phyloP scores from a whole-genome alignment of 192 early-diverging fungal species.

The Rhizophagus sp. region DNA sequence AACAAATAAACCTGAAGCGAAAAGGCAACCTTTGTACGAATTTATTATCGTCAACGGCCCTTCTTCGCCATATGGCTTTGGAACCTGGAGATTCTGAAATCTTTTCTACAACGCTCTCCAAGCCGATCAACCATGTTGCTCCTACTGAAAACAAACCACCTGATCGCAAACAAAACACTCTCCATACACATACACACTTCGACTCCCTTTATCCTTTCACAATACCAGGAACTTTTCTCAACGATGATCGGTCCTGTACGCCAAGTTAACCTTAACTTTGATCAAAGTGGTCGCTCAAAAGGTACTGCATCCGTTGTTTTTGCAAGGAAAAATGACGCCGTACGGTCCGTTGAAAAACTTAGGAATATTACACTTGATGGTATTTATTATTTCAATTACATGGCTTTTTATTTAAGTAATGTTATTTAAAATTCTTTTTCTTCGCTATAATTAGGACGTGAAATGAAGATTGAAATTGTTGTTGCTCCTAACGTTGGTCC shows the following conservation, averaged over 20 bases:
- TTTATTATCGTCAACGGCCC: conserved; percentile 30
- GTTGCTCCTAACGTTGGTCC: conserved; percentile 41
- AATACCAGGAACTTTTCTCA: conserved; percentile 36
- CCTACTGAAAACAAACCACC: conserved; percentile 20
- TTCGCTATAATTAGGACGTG: conserved; percentile 33
- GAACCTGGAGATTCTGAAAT: conserved; percentile 23
- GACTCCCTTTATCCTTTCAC: conserved; percentile 22
- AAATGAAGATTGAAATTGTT: conserved; percentile 52
- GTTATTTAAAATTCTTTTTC: not conserved
- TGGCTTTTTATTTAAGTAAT: not conserved
- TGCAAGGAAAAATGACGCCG: conserved; percentile 46
- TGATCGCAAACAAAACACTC: conserved; percentile 25
- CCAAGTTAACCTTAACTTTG: conserved; percentile 51
- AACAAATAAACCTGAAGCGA: conserved; percentile 16
- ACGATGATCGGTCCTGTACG: conserved; percentile 50
- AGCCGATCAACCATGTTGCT: conserved; percentile 25
- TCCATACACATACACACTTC: conserved; percentile 28
- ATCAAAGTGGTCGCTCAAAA: conserved; percentile 52
- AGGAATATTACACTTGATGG: conserved; percentile 46
- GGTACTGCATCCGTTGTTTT: conserved; percentile 52
- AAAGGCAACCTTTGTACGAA: conserved; percentile 33
- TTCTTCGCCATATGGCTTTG: conserved; percentile 31
- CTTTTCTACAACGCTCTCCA: conserved; percentile 22
- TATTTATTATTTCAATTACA: conserved; percentile 1
- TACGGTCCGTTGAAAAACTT: conserved; percentile 48